Percentiles rank a stretch among this genome's conserved stretches.
Evolutionary conservation across 441 rosid genomes (phyloP).

Genomic region (Populus hybrid): DNA sequence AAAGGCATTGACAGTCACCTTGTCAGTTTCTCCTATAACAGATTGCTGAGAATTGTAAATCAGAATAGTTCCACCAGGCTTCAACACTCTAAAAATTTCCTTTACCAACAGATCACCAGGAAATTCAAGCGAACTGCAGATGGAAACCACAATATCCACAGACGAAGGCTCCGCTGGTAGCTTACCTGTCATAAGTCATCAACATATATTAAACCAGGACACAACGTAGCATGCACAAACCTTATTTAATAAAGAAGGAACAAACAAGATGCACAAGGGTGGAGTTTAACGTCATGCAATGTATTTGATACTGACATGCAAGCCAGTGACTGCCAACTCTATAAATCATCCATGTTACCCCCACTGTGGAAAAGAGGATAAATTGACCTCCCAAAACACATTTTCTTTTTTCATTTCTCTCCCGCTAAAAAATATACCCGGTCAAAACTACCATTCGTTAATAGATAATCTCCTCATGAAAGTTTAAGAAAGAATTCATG

Average conservation of each 20-base stretch:
- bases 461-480: too few relatives aligned
- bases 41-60: constrained; percentile 37
- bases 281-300: neutral
- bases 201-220: constrained; percentile 8
- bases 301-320: neutral
- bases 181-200: constrained; percentile 41
- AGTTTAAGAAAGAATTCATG: too few relatives aligned
- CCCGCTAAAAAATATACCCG: too few relatives aligned
- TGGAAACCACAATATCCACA: constrained; percentile 41
- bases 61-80: constrained; percentile 64
- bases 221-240: neutral
- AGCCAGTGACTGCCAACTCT: neutral
- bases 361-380: too few relatives aligned
- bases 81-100: constrained; percentile 61
- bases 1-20: constrained; percentile 33
- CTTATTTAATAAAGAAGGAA: neutral
- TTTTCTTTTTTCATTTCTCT: too few relatives aligned
- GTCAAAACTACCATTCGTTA: neutral
- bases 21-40: constrained; percentile 31
- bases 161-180: constrained; percentile 66
- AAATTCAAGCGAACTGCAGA: constrained; percentile 48
- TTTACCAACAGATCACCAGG: constrained; percentile 40
- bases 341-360: neutral
- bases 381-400: too few relatives aligned
- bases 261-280: neutral